A percentile compares a stretch with the other conserved stretches of the same genome.
Evolutionary conservation across 2,329 filamentous ascomycete species (phyloP).

Genomic region (Pseudocercospora crystallina): DNA sequence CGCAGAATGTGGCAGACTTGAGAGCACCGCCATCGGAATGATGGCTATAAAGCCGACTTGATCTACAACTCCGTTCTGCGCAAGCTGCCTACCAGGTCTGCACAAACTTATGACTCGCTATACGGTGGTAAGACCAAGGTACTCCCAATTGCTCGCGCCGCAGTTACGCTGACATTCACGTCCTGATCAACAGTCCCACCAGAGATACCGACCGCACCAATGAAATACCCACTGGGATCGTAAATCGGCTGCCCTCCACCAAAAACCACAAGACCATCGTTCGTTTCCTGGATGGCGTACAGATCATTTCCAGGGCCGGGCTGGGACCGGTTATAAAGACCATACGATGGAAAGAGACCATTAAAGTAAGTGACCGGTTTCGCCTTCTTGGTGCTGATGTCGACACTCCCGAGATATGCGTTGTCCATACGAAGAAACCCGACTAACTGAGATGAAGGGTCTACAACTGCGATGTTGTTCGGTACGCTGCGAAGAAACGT

Average conservation of each 20-base stretch:
- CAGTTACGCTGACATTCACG: slow-evolving; percentile 8
- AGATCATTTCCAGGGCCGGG: slow-evolving; percentile 23
- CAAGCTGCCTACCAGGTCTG: not conserved
- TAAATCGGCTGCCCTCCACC: slow-evolving; percentile 31
- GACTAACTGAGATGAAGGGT: slow-evolving; percentile 30
- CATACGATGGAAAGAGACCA: slow-evolving; percentile 28
- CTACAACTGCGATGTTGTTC: slow-evolving; percentile 32
- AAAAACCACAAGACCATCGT: slow-evolving; percentile 32
- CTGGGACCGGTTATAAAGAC: slow-evolving; percentile 26
- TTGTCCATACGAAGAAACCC: slow-evolving; percentile 35
- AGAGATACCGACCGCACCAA: slow-evolving; percentile 32
- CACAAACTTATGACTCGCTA: not conserved
- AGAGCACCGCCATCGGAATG: slow-evolving; percentile 54
- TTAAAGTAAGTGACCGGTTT: slow-evolving; percentile 33
- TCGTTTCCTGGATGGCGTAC: slow-evolving; percentile 29
- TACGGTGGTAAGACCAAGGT: slow-evolving; percentile 1
- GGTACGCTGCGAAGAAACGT: slow-evolving; percentile 17
- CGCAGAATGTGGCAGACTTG: too few species aligned
- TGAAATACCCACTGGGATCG: slow-evolving; percentile 27
- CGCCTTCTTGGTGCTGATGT: slow-evolving; percentile 34
- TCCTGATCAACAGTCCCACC: slow-evolving; percentile 33
- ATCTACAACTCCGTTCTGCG: slow-evolving; percentile 10
- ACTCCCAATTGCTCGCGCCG: slow-evolving; percentile 6
- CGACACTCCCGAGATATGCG: slow-evolving; percentile 29
- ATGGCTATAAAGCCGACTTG: slow-evolving; percentile 72